These are phyloP conservation scores for Euphorbia schlechtendalii DNA, from an alignment of 441 rosid species.

Conservation along the genomic window DNA sequence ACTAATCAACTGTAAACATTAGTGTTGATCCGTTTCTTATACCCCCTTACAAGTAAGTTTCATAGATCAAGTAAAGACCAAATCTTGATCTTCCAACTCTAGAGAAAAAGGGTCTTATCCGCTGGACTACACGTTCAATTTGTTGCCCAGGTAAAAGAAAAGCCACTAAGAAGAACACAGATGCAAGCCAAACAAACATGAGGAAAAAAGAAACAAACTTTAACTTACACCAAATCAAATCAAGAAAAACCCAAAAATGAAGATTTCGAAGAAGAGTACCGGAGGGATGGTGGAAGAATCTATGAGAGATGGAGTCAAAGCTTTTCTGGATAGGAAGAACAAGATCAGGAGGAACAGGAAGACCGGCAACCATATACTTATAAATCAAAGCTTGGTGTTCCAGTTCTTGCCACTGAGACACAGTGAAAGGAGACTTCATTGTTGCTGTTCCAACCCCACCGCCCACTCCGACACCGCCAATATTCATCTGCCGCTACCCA, in stretches of 20 bases:
- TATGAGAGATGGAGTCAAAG: conserved; percentile 52
- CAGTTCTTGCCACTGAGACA: conserved; percentile 84
- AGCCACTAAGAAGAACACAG: background rate
- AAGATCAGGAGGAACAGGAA: conserved; percentile 80
- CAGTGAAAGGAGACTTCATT: conserved; percentile 49
- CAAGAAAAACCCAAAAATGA: background rate
- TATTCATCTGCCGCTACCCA: conserved; percentile 21
- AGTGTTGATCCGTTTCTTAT: no score
- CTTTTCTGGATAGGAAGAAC: conserved; percentile 67
- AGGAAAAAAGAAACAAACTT: background rate
- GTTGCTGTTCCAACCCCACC: conserved; percentile 20
- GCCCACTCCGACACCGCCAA: conserved; percentile 14
- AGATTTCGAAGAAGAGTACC: conserved; percentile 19
- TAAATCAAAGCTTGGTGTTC: conserved; percentile 87
- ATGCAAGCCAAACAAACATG: background rate
- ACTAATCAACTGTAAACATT: no score
- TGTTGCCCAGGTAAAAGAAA: background rate
- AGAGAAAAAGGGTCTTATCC: conserved; percentile 2
- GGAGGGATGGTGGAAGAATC: conserved; percentile 51
- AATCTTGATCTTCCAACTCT: background rate
- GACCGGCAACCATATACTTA: conserved; percentile 77
- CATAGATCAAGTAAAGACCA: background rate
- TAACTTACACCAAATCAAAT: no score
- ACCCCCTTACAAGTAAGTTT: no score
- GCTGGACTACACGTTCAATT: background rate